Conservation (phyloP, 345 rosid genomes). For the Sonneratia alba region DNA sequence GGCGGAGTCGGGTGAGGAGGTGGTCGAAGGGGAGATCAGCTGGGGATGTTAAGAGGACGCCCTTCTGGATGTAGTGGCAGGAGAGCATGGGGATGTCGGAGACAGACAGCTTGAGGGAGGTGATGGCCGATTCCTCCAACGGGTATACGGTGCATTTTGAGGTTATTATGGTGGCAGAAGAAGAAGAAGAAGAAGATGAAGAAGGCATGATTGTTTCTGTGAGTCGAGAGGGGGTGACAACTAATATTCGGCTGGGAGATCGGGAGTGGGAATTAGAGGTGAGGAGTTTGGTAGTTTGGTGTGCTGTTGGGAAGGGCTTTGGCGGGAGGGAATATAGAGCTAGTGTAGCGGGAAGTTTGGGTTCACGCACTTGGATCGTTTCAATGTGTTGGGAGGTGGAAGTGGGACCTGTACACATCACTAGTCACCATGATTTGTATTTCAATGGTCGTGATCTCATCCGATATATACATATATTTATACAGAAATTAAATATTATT, state of each 20-base stretch:
- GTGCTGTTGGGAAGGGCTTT: no score
- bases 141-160: slow-evolving; percentile 62
- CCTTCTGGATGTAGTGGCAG: slow-evolving; percentile 95
- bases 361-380: no score
- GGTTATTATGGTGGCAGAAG: slow-evolving; percentile 16
- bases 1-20: slow-evolving; percentile 39
- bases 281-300: no score
- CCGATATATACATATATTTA: no score
- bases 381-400: no score
- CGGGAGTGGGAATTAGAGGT: neutral
- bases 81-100: slow-evolving; percentile 97
- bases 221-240: no score
- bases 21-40: slow-evolving; percentile 35
- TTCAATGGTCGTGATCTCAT: no score
- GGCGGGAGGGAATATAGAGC: no score
- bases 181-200: slow-evolving; percentile 14
- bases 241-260: neutral
- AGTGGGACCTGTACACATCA: no score
- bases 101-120: slow-evolving; percentile 58
- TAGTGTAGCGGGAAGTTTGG: no score
- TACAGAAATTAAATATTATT: no score
- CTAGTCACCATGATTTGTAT: no score
- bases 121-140: slow-evolving; percentile 23
- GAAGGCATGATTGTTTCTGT: slow-evolving; percentile 33
- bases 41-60: slow-evolving; percentile 51